A percentile compares a stretch with the other conserved stretches of the same genome.
These are phyloP conservation scores for Selaginella moellendorffii DNA, from an alignment of 75 land plant genomes.

Conservation along the genomic window DNA sequence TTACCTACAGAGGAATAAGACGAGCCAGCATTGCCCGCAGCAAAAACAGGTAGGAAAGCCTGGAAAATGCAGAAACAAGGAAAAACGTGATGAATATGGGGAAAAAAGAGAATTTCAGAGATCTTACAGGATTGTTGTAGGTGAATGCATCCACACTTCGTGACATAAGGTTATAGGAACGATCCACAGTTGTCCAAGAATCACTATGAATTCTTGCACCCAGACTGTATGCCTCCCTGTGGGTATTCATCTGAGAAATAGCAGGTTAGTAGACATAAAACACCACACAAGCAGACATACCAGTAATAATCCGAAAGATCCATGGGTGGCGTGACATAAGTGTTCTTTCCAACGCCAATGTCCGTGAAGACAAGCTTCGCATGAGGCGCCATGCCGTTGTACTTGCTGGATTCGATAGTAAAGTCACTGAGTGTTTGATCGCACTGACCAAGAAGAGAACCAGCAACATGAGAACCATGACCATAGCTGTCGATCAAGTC, in stretches of 20 bases:
- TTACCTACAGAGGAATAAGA: not conserved
- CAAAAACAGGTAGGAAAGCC: not conserved
- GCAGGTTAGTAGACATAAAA: not conserved
- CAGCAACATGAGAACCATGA: constrained; percentile 24
- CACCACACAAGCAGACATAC: not conserved
- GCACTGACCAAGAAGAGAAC: constrained; percentile 14
- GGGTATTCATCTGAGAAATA: not conserved
- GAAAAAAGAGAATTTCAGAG: not conserved
- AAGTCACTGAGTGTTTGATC: not conserved
- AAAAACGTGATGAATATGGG: not conserved
- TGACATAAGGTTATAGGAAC: not conserved
- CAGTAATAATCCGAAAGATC: not conserved
- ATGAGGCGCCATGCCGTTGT: constrained; percentile 19
- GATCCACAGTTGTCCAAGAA: not conserved
- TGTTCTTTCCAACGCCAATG: not conserved
- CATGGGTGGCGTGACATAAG: not conserved
- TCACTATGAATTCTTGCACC: not conserved
- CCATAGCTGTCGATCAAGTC: not conserved
- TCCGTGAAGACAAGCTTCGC: constrained; percentile 12
- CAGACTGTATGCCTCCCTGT: not conserved
- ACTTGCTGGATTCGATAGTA: not conserved
- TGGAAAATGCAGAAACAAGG: not conserved
- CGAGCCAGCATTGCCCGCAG: not conserved
- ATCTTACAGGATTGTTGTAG: not conserved
- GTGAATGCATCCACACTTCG: not conserved